Conservation (phyloP, 2,329 filamentous ascomycete species). For the Metarhizium album region DNA sequence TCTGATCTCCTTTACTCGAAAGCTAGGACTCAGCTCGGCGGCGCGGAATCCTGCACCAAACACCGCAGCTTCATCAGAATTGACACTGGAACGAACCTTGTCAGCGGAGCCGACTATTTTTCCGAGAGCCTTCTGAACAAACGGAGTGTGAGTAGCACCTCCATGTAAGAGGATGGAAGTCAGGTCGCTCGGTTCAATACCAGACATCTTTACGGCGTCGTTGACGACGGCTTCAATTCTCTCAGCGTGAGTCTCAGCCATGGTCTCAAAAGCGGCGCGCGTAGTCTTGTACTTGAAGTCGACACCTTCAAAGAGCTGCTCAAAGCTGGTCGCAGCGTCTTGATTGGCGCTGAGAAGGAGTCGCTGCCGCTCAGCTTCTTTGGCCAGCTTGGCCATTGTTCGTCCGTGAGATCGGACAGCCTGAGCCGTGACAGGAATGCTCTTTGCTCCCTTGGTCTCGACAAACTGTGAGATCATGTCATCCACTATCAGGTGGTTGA, state of each 20-base stretch:
- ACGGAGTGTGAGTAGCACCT: slow-evolving; percentile 80
- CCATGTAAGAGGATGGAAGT: slow-evolving; percentile 91
- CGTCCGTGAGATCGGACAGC: slow-evolving; percentile 67
- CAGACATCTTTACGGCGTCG: slow-evolving; percentile 62
- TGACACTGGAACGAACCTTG: slow-evolving; percentile 88
- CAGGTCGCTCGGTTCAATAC: slow-evolving; percentile 62
- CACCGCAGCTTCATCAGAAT: slow-evolving; percentile 91
- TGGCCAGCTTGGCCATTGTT: slow-evolving; percentile 80
- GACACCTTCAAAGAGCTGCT: slow-evolving; percentile 81
- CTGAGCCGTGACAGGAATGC: slow-evolving; percentile 48
- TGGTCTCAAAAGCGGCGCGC: slow-evolving; percentile 68
- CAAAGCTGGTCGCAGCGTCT: slow-evolving; percentile 70
- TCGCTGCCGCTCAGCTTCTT: slow-evolving; percentile 77
- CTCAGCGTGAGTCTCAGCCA: slow-evolving; percentile 56
- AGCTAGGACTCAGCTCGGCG: slow-evolving; percentile 83
- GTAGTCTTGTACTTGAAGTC: slow-evolving; percentile 88
- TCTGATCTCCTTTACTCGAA: slow-evolving; percentile 95
- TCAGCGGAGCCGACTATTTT: slow-evolving; percentile 57
- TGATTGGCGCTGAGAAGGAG: slow-evolving; percentile 90
- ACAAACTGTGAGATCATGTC: slow-evolving; percentile 79
- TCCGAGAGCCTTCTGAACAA: slow-evolving; percentile 85
- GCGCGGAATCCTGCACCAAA: slow-evolving; percentile 94
- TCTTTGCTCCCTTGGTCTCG: slow-evolving; percentile 56
- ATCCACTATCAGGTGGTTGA: slow-evolving; percentile 81
- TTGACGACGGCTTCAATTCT: slow-evolving; percentile 61